Base-by-base conservation (phyloP, 768 basidiomycete genomes). In the Boletus rex-veris region DNA sequence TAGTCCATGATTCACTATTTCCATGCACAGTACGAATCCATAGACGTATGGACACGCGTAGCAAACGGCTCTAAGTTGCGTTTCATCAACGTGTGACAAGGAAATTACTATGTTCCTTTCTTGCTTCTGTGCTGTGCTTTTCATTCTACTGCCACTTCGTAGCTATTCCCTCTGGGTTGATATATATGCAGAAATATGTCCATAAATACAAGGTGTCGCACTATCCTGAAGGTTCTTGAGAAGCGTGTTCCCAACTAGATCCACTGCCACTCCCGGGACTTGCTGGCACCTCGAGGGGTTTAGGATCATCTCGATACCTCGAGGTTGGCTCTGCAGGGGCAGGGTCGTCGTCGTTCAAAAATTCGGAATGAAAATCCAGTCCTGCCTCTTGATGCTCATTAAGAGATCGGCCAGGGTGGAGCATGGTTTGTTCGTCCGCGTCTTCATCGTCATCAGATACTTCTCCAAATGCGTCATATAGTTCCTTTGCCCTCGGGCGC, bases 401-500 rank as follows among this genome's bases (percentile, higher is more conserved):
- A 7, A 73, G 71, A 28, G 64, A 69, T 40, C 37, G 57, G 28
- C 74, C 71, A 19, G 69, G 64, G 7, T 78, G 77, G 48, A 95
- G 73, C 30, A 80, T 80, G 0, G 85, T 85, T 58, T 79, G 78
- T 65, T 94, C 93, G 62, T 90, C 82, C 14, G 74, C 84, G 48
- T 89, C 85, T 43, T 90, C 88, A 53, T 88, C 88, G 42, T 91
- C 88, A 55, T 92, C 93, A 30, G 86, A 88, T 26, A 85, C 79
- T 64, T 93, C 92, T 35, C 92, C 93, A 72, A 98, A 98, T 16
- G 96, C 95, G 71, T 98, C 94, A 64, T 98, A 98, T 57, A 99
- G 67, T 71, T 98, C 96, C 73, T 88, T 88, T 46, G 93, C 89
- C 46, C 85, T 78, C 36, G 78, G 74, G 21, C 77, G 62, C 12